Base-by-base conservation (phyloP, 805 yeast species). In the Trichomonascus vanleenenianus region DNA sequence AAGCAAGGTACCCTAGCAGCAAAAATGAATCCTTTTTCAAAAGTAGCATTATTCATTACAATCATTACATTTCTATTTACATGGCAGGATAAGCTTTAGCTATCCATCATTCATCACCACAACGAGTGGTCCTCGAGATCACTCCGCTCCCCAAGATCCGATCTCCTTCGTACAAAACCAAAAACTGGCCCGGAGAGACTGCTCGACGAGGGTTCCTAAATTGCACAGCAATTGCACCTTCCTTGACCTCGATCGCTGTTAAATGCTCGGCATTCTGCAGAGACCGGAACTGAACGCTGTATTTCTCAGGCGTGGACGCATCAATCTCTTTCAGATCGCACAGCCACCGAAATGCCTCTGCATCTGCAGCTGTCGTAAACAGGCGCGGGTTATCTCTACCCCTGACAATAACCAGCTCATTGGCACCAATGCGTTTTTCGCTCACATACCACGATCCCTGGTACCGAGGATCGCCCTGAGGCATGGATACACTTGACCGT, bases 391-490 rank as follows among this genome's bases (percentile, higher is more conserved):
- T 75, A 51, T 83, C 71, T 5, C 73, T 63, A 4, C 95, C 95
- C 25, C 71, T 74, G 1, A 86, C 95, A 39, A 93, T 87, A 1
- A 84, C 79, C 20, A 93, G 63, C 58, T 86, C 86, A 58, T 91
- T 91, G 4, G 73, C 69, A 2, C 67, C 75, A 9, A 65, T 59
- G 30, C 76, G 64, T 58, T 93, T 93, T 18, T 75, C 88, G 53
- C 84, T 75, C 1, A 89, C 86, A 61, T 79, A 86, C 98, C 98
- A 93, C 1, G 76, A 70, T 0, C 97, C 97, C 38, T 74, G 69
- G 53, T 75, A 80, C 4, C 62, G 60, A 0, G 89, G 89, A 53
- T 83, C 81, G 0, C 89, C 91, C 61, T 93, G 97, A 0, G 97
- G 97, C 85, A 91, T 75, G 0, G 86, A 73, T 1, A 88, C 64